phyloP scores from a whole-genome alignment of 768 basidiomycete genomes.

The Lactifluus subvellereus region DNA sequence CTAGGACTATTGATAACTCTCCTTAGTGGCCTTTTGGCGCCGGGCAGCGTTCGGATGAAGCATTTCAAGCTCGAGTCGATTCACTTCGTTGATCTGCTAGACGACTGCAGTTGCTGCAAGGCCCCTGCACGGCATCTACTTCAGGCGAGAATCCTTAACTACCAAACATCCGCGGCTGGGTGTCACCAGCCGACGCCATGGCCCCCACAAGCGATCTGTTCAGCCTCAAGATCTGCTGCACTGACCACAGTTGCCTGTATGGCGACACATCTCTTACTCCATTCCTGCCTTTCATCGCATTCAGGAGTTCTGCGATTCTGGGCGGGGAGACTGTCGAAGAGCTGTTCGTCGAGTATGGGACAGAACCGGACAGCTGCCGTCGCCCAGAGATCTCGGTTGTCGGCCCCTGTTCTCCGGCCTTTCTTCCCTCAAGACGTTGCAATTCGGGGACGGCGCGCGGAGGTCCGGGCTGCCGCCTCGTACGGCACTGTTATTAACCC shows the following conservation, averaged over 20 bases:
- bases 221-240: slow-evolving; percentile 3
- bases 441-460: slow-evolving; percentile 10
- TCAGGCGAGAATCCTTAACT: too few species aligned
- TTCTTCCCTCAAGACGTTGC: slow-evolving; percentile 1
- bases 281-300: background rate
- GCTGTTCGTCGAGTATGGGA: slow-evolving; percentile 9
- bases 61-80: too few species aligned
- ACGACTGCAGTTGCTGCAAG: background rate
- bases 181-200: background rate
- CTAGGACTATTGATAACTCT: background rate
- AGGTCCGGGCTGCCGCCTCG: background rate
- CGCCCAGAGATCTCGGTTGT: background rate
- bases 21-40: background rate
- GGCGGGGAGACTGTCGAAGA: background rate
- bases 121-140: background rate
- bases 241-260: background rate
- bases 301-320: background rate
- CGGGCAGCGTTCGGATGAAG: too few species aligned
- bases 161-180: too few species aligned
- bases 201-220: slow-evolving; percentile 4
- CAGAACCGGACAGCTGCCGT: background rate
- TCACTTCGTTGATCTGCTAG: too few species aligned
- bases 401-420: too few species aligned
- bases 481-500: too few species aligned
- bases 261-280: slow-evolving; percentile 3